Percentiles rank a stretch among this genome's conserved stretches.
These are phyloP conservation scores for Uronychia binucleata DNA, from an alignment of 73 alveolate species.

Conservation along the genomic window DNA sequence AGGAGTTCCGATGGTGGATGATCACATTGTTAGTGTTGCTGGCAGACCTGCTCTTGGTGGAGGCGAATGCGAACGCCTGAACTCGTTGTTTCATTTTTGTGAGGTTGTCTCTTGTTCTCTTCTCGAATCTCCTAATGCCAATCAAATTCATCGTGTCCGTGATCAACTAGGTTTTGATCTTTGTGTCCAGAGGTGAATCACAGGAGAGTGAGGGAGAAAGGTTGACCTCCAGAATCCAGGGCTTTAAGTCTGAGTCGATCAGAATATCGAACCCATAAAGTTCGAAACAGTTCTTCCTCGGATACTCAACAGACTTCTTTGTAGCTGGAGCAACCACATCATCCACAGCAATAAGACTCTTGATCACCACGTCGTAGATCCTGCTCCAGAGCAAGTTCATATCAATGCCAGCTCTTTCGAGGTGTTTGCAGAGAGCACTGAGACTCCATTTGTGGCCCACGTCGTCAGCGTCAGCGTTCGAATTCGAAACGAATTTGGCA, in stretches of 20 bases:
- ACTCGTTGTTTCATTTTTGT: conserved; percentile 58
- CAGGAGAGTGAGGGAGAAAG: conserved; percentile 79
- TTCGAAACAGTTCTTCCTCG: conserved; percentile 25
- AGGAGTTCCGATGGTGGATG: conserved; percentile 62
- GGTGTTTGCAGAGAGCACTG: conserved; percentile 10
- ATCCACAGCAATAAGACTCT: conserved; percentile 10
- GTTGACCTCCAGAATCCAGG: conserved; percentile 92
- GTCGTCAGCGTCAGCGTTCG: background rate
- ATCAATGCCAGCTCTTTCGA: conserved; percentile 53
- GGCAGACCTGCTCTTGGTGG: background rate
- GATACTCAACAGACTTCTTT: conserved; percentile 4
- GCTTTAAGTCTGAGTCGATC: conserved; percentile 73
- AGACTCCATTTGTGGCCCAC: conserved; percentile 11
- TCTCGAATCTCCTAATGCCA: conserved; percentile 36
- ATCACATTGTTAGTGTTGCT: conserved; percentile 44
- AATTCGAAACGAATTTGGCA: conserved; percentile 55
- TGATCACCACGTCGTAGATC: conserved; percentile 68
- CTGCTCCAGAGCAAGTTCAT: conserved; percentile 51
- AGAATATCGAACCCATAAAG: conserved; percentile 77
- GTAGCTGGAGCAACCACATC: background rate
- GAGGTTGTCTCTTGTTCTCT: conserved; percentile 70
- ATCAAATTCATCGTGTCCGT: conserved; percentile 50
- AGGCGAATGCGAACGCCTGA: conserved; percentile 73
- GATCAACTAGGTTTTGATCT: conserved; percentile 75
- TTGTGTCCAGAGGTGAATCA: conserved; percentile 74